These are phyloP conservation scores for Lasiodiplodia sp. DNA, from an alignment of 2,329 filamentous ascomycete genomes.

Conservation along the genomic window DNA sequence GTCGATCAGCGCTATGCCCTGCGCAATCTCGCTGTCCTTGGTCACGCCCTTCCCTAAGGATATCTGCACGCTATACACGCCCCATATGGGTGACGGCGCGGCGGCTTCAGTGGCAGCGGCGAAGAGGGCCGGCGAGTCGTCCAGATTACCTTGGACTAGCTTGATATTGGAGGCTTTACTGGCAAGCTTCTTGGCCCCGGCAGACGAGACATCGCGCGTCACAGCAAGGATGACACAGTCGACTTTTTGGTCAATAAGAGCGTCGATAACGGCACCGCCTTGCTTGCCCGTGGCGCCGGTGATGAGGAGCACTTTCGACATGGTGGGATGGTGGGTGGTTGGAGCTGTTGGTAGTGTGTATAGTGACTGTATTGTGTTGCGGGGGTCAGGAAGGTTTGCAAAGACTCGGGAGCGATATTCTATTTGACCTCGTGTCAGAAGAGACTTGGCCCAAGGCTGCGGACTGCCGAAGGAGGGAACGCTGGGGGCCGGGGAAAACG, in stretches of 20 bases:
- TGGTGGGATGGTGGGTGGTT: constrained; percentile 30
- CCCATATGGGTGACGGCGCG: constrained; percentile 57
- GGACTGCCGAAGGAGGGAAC: neutral
- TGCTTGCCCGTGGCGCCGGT: constrained; percentile 57
- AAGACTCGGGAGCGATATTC: neutral
- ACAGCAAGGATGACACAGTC: constrained; percentile 64
- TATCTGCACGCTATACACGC: constrained; percentile 69
- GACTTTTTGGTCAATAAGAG: constrained; percentile 47
- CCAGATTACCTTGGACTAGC: constrained; percentile 65
- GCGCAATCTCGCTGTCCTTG: constrained; percentile 56
- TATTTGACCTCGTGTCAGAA: constrained; percentile 6
- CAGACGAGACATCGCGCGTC: constrained; percentile 63
- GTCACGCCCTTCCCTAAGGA: constrained; percentile 53
- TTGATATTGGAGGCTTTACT: constrained; percentile 57
- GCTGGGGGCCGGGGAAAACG: neutral
- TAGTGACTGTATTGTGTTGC: neutral
- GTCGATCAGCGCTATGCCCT: constrained; percentile 67
- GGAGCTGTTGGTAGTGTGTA: neutral
- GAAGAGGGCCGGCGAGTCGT: constrained; percentile 61
- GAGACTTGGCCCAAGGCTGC: too few species aligned
- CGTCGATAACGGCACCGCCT: constrained; percentile 53
- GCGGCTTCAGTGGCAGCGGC: constrained; percentile 46
- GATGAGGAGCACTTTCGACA: constrained; percentile 51
- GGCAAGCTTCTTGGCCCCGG: constrained; percentile 58
- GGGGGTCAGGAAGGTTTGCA: neutral